These are phyloP conservation scores for Rhizopogon vesiculosus DNA, from an alignment of 768 basidiomycete genomes.

Conservation along the genomic window DNA sequence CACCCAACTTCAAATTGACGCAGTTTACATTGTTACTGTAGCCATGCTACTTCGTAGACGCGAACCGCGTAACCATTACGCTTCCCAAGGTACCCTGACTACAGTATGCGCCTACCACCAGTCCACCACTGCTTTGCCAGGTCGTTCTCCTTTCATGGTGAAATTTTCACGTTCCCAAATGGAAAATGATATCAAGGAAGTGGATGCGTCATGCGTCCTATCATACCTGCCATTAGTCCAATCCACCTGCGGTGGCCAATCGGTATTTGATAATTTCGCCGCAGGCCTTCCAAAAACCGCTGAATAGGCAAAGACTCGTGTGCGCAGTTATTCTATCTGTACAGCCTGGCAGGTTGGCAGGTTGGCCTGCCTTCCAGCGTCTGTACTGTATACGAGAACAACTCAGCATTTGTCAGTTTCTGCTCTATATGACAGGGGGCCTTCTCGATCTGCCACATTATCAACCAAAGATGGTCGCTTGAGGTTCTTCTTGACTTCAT, in stretches of 20 bases:
- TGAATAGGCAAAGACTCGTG: background rate
- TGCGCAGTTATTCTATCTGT: background rate
- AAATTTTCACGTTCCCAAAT: background rate
- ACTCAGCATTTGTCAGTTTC: background rate
- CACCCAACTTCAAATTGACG: background rate
- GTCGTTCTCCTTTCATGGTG: background rate
- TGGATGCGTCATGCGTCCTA: background rate
- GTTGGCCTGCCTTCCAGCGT: background rate
- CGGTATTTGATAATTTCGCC: background rate
- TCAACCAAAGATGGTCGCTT: background rate
- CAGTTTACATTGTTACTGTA: too few relatives aligned
- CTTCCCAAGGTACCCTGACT: background rate
- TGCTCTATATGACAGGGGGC: background rate
- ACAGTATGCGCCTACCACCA: background rate
- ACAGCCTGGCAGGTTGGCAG: constrained; percentile 1
- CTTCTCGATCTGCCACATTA: background rate
- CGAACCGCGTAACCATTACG: background rate
- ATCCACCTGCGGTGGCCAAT: background rate
- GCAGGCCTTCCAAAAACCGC: background rate
- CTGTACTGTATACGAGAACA: background rate
- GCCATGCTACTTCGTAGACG: background rate
- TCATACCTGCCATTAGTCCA: background rate
- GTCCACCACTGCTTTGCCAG: background rate
- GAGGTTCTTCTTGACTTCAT: background rate
- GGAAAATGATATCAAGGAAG: background rate